Evolutionary conservation across 371 early-diverging fungal species (phyloP), one percentile per base, ranked within the genome.

Genomic region (Nematocida sp.): DNA sequence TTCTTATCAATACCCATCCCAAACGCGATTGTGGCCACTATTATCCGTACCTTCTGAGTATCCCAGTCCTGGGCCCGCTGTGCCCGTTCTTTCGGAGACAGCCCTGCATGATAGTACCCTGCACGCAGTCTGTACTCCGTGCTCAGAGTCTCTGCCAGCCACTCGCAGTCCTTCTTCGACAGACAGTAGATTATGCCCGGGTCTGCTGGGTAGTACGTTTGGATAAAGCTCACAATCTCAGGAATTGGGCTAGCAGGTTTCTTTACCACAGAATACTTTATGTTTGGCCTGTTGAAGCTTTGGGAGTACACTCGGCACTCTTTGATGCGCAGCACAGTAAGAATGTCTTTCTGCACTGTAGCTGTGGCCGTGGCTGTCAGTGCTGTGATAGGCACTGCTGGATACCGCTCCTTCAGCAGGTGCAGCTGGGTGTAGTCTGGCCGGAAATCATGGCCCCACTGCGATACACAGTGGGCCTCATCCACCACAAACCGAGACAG

Each of bases 1-100:
- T 92, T 83, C 83, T 97, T 96, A 84, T 99, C 95, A 51, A 97
- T 96, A 2, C 99, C 91, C 86, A 91, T 88, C 13, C 81, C 80
- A 84, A 97, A 96, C 0, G 98, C 98, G 43, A 96, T 87, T 0
- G 99, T 99, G 0, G 97, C 98, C 1, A 94, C 93, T 76, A 99
- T 93, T 40, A 99, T 88, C 48, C 90, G 85, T 1, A 91, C 78
- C 21, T 80, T 75, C 15, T 41, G 46, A 23, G 60, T 37, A 31
- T 89, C 90, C 97, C 97, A 99, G 13, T 86, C 87, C 21, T 84
- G 78, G 82, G 97, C 97, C 2, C 93, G 85, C 0, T 81, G 77
- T n/a, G 80, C 76, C 15, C 97, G 85, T 55, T 96, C 96, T 35
- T 86, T 86, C 80, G 88, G 88, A 65, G 87, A 86, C n/a, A 90